Evolutionary conservation across 2,329 filamentous ascomycete species (phyloP).

Genomic region (Akanthomyces muscarius): DNA sequence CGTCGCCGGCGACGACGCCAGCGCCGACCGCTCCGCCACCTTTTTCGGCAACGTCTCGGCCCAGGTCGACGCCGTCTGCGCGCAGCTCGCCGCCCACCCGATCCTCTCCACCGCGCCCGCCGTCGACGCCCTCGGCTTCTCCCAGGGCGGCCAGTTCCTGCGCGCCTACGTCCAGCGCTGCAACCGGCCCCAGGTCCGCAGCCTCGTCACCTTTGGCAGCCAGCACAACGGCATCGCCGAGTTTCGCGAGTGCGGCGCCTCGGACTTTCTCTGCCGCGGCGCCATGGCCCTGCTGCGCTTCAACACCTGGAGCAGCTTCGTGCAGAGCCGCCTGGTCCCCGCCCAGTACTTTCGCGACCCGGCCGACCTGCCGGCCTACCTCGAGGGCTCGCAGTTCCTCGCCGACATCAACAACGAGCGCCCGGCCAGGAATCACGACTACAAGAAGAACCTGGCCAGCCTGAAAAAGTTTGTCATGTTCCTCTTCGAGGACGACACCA

Average conservation of each 20-base stretch:
- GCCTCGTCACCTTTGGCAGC: constrained; percentile 81
- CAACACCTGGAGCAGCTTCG: constrained; percentile 75
- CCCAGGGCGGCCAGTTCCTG: constrained; percentile 94
- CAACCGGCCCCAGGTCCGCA: constrained; percentile 68
- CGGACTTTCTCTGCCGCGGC: constrained; percentile 76
- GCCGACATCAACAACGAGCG: constrained; percentile 97
- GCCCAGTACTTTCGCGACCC: constrained; percentile 90
- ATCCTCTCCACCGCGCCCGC: constrained; percentile 78
- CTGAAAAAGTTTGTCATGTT: constrained; percentile 84
- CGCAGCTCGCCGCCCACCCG: constrained; percentile 67
- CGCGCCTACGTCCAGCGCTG: constrained; percentile 86
- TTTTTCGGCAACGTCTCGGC: constrained; percentile 87
- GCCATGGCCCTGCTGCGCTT: constrained; percentile 73
- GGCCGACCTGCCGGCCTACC: constrained; percentile 60
- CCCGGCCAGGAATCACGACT: constrained; percentile 64
- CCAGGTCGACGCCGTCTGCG: constrained; percentile 74
- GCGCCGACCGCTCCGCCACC: constrained; percentile 71
- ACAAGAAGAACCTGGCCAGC: constrained; percentile 64
- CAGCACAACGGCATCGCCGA: constrained; percentile 89
- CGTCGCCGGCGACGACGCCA: constrained; percentile 60
- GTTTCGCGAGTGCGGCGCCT: constrained; percentile 68
- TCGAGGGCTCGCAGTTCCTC: constrained; percentile 79
- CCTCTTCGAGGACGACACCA: constrained; percentile 80
- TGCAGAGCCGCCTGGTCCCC: constrained; percentile 78
- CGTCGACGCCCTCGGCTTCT: constrained; percentile 90